Evolutionary conservation across 441 rosid species (phyloP), one percentile per base, ranked within the genome.

Genomic region (Raphanus hybrid): DNA sequence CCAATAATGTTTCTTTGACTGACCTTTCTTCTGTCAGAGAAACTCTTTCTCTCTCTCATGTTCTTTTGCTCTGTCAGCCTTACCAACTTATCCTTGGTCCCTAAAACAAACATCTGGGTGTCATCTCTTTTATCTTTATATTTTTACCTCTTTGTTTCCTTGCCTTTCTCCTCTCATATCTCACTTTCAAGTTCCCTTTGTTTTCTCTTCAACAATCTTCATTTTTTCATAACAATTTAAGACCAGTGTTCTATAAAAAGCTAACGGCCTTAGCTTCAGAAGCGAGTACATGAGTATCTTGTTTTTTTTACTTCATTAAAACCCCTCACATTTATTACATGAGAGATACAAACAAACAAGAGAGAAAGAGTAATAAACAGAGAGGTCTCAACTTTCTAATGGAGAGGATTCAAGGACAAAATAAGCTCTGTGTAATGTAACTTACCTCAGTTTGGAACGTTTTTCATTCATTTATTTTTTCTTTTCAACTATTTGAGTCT

Each of bases 371-470:
- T 37, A 37, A 37, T 11, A 45, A 12, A 45, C 15, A 45, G 55
- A 64, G 69, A 14, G 45, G 60, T 55, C 60, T 7, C 67, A 71
- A 76, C 83, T 81, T n/a, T 74, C 78, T 72, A 64, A 92, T 92
- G 97, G 95, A 92, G 93, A 85, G 78, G 85, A 83, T 83, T 43
- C 86, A 89, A 85, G 91, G 86, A 85, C 89, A 87, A 79, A 83
- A 86, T 71, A 82, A 90, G 82, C 71, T 88, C 73, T 80, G 81
- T 78, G 95, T 92, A 78, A 92, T 83, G 95, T 82, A n/a, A 6
- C 71, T 83, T 84, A 35, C 66, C 82, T 81, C 70, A 35, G 79
- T 85, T 75, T 69, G 66, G 87, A 78, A 73, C 81, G 29, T 68
- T 78, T 61, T 59, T 7, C 18, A 0, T 18, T 8, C 2, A 10